Percentiles rank a stretch among this genome's conserved stretches.
These are phyloP conservation scores for Capsicum pubescens DNA, from an alignment of 257 asterid genomes.

Conservation along the genomic window DNA sequence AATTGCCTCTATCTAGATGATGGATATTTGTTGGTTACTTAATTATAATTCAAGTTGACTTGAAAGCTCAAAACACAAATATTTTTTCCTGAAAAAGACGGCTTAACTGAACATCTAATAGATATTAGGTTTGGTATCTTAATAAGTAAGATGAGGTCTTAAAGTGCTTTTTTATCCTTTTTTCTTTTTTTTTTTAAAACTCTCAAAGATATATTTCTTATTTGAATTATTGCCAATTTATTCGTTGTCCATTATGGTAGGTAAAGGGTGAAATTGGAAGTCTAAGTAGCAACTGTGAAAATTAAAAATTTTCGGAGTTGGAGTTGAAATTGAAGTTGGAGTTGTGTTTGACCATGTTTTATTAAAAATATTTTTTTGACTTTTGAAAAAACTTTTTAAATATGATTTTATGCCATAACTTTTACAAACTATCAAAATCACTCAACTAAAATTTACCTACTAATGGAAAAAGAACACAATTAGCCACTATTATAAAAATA, in stretches of 20 bases:
- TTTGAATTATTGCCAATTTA: background rate
- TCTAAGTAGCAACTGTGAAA: too few relatives aligned
- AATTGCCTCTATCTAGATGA: background rate
- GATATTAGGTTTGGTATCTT: background rate
- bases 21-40: background rate
- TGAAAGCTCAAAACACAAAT: background rate
- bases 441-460: too few relatives aligned
- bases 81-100: background rate
- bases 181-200: background rate
- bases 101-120: background rate
- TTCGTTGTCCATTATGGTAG: background rate
- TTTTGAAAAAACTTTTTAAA: too few relatives aligned
- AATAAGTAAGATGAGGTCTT: background rate
- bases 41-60: background rate
- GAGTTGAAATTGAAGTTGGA: too few relatives aligned
- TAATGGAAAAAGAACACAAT: too few relatives aligned
- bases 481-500: too few relatives aligned
- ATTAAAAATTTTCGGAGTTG: too few relatives aligned
- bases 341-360: too few relatives aligned
- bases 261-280: slow-evolving; percentile 14
- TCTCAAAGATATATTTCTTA: background rate
- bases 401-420: too few relatives aligned
- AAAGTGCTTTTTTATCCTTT: background rate
- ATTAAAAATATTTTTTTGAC: too few relatives aligned
- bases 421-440: too few relatives aligned